These are phyloP conservation scores for Biscutella auriculata DNA, from an alignment of 441 rosid species.

Conservation along the genomic window DNA sequence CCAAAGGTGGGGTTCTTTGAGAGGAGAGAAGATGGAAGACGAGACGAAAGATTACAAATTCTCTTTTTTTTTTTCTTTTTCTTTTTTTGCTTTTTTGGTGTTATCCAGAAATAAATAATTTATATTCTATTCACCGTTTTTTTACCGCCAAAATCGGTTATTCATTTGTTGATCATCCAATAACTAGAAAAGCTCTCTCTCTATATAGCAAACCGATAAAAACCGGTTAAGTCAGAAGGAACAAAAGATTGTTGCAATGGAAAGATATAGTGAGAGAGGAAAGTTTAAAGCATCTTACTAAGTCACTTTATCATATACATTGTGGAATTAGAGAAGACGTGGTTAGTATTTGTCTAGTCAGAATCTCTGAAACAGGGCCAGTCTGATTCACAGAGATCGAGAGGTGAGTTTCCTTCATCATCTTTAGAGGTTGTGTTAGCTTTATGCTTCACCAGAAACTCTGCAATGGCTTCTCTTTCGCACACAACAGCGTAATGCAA, in stretches of 20 bases:
- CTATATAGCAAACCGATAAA: constrained; percentile 16
- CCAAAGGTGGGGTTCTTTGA: constrained; percentile 19
- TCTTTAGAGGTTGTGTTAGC: constrained; percentile 56
- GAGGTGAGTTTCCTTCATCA: constrained; percentile 53
- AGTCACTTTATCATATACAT: constrained; percentile 24
- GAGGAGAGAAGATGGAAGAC: constrained; percentile 7
- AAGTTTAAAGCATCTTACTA: constrained; percentile 7
- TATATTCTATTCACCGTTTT: constrained; percentile 2
- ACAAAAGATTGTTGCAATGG: constrained; percentile 2
- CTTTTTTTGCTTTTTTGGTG: constrained; percentile 4
- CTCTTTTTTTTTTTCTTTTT: background rate
- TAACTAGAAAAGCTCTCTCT: background rate
- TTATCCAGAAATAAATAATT: background rate
- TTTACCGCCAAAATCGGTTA: constrained; percentile 35
- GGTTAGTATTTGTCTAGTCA: constrained; percentile 21
- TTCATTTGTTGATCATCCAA: constrained; percentile 6
- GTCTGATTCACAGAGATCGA: constrained; percentile 46
- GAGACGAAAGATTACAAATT: constrained; percentile 7
- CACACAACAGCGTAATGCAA: constrained; percentile 89
- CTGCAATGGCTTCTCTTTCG: constrained; percentile 67
- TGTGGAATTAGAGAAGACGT: constrained; percentile 9
- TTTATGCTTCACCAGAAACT: constrained; percentile 66
- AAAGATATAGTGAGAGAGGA: constrained; percentile 5
- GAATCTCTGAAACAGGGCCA: constrained; percentile 59
- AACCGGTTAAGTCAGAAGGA: constrained; percentile 3